Percentiles rank a stretch among this genome's conserved stretches.
Evolutionary conservation across 2,329 filamentous ascomycete species (phyloP).

Genomic region (Colletotrichum sp.): DNA sequence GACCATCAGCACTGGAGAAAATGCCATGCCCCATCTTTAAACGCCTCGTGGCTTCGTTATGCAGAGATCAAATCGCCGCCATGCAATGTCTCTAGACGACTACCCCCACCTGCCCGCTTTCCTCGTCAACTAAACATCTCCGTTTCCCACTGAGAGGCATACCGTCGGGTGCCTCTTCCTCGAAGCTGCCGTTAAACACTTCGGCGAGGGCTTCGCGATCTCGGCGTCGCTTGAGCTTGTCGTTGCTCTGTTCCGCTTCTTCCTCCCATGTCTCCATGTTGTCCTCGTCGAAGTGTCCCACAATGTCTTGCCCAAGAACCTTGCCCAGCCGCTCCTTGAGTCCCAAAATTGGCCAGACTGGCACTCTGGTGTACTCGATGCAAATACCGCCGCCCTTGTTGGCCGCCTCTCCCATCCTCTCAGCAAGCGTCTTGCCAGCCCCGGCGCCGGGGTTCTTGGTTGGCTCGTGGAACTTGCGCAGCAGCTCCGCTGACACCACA

Average conservation of each 20-base stretch:
- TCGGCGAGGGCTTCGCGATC: slow-evolving; percentile 42
- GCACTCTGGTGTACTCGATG: slow-evolving; percentile 54
- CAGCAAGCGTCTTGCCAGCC: neutral
- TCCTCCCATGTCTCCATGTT: slow-evolving; percentile 53
- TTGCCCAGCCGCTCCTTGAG: slow-evolving; percentile 60
- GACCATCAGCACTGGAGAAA: neutral
- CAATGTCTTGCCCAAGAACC: slow-evolving; percentile 56
- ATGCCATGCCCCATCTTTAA: slow-evolving; percentile 4
- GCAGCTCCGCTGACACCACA: slow-evolving; percentile 51
- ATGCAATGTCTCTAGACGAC: slow-evolving; percentile 15
- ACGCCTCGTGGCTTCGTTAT: slow-evolving; percentile 21
- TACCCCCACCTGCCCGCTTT: slow-evolving; percentile 21
- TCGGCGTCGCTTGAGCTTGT: slow-evolving; percentile 35
- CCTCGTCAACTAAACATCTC: slow-evolving; percentile 34
- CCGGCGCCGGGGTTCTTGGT: slow-evolving; percentile 36
- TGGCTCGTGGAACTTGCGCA: slow-evolving; percentile 56
- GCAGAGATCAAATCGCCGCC: slow-evolving; percentile 10
- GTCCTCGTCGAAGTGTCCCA: slow-evolving; percentile 43
- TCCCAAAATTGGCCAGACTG: slow-evolving; percentile 60
- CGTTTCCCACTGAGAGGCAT: slow-evolving; percentile 35
- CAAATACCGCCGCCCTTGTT: slow-evolving; percentile 42
- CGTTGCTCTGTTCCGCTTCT: slow-evolving; percentile 30
- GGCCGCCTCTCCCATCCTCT: slow-evolving; percentile 23
- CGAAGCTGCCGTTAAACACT: slow-evolving; percentile 45
- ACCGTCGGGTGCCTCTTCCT: slow-evolving; percentile 40